Percentiles rank a stretch among this genome's conserved stretches.
Evolutionary conservation across 108 stramenopile species (phyloP).

Genomic region (Stephanodiscus minutulus): DNA sequence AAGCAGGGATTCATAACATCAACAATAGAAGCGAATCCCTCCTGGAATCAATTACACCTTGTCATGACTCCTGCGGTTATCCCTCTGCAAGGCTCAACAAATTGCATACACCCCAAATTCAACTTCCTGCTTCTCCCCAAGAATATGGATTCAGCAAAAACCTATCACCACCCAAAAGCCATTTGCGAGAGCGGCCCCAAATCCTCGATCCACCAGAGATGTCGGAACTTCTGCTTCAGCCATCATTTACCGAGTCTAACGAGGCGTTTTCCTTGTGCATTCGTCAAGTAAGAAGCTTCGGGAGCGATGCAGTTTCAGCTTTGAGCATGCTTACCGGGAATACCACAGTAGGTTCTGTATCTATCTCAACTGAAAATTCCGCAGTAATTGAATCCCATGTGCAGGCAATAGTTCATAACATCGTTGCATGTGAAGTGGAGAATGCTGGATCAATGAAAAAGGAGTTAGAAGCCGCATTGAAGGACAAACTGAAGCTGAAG

Average conservation of each 20-base stretch:
- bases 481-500: constrained; percentile 14
- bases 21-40: not conserved
- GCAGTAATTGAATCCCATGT: constrained; percentile 12
- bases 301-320: not conserved
- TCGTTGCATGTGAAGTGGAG: constrained; percentile 10
- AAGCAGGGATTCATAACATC: too few relatives aligned
- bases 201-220: not conserved
- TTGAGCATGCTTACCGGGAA: not conserved
- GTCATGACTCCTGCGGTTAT: not conserved
- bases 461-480: constrained; percentile 18
- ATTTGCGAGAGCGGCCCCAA: not conserved
- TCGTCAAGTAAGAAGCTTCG: not conserved
- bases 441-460: constrained; percentile 24
- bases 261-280: not conserved
- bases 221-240: not conserved
- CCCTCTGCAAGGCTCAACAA: not conserved
- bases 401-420: constrained; percentile 5
- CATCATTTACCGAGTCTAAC: not conserved
- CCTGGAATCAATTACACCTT: not conserved
- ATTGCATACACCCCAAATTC: not conserved
- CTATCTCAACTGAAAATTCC: not conserved
- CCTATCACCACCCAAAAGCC: not conserved
- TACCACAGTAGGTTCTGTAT: not conserved
- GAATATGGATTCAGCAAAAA: not conserved
- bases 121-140: not conserved